Base-by-base conservation (phyloP, 2,329 filamentous ascomycete species). In the Chaetoscypha palmicola region DNA sequence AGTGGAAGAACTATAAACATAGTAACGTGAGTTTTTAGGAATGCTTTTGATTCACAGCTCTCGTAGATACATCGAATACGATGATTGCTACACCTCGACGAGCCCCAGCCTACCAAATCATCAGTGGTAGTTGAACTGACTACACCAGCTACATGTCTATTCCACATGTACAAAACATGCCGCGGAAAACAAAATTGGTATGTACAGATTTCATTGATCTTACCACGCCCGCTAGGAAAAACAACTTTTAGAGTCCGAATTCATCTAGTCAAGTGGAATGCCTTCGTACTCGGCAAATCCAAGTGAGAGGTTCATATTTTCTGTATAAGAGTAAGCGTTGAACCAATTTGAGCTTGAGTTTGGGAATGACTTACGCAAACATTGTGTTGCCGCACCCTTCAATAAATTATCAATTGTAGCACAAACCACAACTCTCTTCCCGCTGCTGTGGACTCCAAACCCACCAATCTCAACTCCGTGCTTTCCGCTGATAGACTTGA, bases 401-500 rank as follows among this genome's bases (percentile, higher is more conserved):
- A 92, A 74, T 55, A 96, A 69, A 67, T 96, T 95, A 67, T 96
- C 90, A 59, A 96, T 95, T 2, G 86, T 94, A 14, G 84, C 86
- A 62, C 90, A 94, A 51, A 97, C 78, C n/a, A 97, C 91, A 0
- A 94, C 90, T 40, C 92, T 77, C 76, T 89, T 92, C 46, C 91
- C 91, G 17, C 78, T 81, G 55, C 78, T 87, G 68, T 96, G 84
- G 30, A 96, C 88, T n/a, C 87, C 89, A 59, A 97, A 97, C 0
- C 86, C 90, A 47, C 92, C 92, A 64, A 98, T 89, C 69, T 97
- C 90, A 3, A 94, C 83, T 17, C 86, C 84, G 63, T 97, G 91
- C 69, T 83, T 86, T 51, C 84, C 80, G 55, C 78, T 78, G 58
- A 96, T 96, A 55, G 80, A 72, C 69, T 89, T 94, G 45, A 97